phyloP scores from a whole-genome alignment of 441 rosid species.

The Cnidoscolus chayamansa region DNA sequence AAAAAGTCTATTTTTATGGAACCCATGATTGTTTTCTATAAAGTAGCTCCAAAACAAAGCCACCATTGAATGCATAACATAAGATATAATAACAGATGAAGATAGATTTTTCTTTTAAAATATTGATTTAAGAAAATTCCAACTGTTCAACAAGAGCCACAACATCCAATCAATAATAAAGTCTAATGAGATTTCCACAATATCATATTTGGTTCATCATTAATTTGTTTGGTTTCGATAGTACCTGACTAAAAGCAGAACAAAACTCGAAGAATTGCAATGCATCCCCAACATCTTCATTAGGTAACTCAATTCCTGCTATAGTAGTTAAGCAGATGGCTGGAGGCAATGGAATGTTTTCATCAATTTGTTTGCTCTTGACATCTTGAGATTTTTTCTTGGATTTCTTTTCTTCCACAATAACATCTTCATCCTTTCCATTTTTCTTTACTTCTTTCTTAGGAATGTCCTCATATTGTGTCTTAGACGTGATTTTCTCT shows the following conservation, averaged over 20 bases:
- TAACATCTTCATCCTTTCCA: constrained; percentile 5
- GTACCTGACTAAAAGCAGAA: constrained; percentile 67
- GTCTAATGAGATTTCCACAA: neutral
- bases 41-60: too few relatives aligned
- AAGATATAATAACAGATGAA: neutral
- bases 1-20: too few relatives aligned
- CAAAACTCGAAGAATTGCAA: constrained; percentile 70
- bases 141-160: too few relatives aligned
- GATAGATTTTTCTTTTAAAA: neutral
- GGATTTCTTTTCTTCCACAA: constrained; percentile 21
- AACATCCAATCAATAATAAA: neutral
- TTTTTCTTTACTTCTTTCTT: constrained; percentile 21
- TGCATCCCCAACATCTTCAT: constrained; percentile 51
- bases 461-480: constrained; percentile 1
- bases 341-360: constrained; percentile 43
- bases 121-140: neutral
- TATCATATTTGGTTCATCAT: neutral
- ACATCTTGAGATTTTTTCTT: constrained; percentile 17
- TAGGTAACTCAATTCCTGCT: constrained; percentile 46
- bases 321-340: constrained; percentile 41
- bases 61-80: too few relatives aligned
- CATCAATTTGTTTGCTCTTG: constrained; percentile 24
- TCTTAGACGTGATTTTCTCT: constrained; percentile 15
- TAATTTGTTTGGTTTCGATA: neutral
- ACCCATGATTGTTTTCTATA: too few relatives aligned